Conservation (phyloP, 192 early-diverging fungal genomes). For the Oehlia diaphana region DNA sequence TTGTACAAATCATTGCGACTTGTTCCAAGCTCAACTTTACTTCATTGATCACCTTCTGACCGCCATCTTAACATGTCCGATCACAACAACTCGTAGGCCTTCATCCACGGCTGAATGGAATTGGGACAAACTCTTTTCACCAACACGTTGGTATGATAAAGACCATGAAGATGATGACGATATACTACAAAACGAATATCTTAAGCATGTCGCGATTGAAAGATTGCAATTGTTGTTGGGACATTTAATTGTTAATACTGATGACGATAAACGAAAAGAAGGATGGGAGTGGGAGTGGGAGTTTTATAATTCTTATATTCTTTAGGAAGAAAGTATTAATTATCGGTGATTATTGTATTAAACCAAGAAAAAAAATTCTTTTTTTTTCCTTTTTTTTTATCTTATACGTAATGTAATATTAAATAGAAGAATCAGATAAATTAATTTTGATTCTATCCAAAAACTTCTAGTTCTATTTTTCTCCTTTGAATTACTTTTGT, state of each 20-base stretch:
- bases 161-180: not conserved
- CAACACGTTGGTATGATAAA: slow-evolving; percentile 1
- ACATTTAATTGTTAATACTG: slow-evolving; percentile 18
- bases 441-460: not conserved
- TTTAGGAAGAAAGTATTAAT: not conserved
- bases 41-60: slow-evolving; percentile 19
- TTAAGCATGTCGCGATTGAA: slow-evolving; percentile 7
- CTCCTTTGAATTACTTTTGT: not conserved
- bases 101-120: slow-evolving; percentile 28
- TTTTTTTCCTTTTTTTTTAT: not conserved
- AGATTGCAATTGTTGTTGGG: slow-evolving; percentile 20
- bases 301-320: not conserved
- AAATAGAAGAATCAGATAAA: not conserved
- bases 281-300: not conserved
- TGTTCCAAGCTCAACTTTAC: slow-evolving; percentile 19
- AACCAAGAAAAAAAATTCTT: no score
- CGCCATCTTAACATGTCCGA: not conserved
- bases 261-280: not conserved
- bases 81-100: slow-evolving; percentile 12
- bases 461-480: not conserved
- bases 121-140: slow-evolving; percentile 19
- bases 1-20: slow-evolving; percentile 6
- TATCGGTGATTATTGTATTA: not conserved
- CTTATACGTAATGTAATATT: not conserved
- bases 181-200: not conserved